phyloP scores from a whole-genome alignment of 1,284 basidiomycete genomes.

The Sanghuangporus sanghuang region DNA sequence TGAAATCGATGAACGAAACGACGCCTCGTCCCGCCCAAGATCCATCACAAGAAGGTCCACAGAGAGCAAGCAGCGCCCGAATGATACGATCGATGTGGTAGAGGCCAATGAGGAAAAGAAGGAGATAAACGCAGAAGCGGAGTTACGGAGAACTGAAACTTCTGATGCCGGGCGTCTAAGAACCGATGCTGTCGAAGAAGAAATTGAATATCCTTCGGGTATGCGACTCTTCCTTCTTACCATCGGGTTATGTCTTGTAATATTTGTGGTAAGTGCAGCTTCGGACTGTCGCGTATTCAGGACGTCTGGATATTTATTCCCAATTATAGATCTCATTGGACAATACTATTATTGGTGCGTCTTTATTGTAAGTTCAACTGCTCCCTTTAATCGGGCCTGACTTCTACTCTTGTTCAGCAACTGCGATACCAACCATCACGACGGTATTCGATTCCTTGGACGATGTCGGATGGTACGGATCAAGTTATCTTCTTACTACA shows the following conservation, averaged over 20 bases:
- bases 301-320: neutral
- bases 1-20: neutral
- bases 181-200: neutral
- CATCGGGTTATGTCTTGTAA: conserved; percentile 15
- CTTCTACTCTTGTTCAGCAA: conserved; percentile 21
- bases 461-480: conserved; percentile 19
- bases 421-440: conserved; percentile 33
- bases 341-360: conserved; percentile 32
- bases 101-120: neutral
- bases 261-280: conserved; percentile 15
- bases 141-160: neutral
- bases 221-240: conserved; percentile 11
- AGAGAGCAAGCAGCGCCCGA: neutral
- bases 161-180: neutral
- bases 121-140: neutral
- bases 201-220: conserved; percentile 10
- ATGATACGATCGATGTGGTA: neutral
- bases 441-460: conserved; percentile 17
- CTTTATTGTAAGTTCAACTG: neutral
- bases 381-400: neutral
- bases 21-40: neutral
- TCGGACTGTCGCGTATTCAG: neutral
- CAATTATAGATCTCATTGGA: conserved; percentile 25
- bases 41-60: neutral
- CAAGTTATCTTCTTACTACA: conserved; percentile 33